Percentiles rank a stretch among this genome's conserved stretches.
Evolutionary conservation across 345 rosid species (phyloP).

Genomic region (Xanthoceras sorbifolium): DNA sequence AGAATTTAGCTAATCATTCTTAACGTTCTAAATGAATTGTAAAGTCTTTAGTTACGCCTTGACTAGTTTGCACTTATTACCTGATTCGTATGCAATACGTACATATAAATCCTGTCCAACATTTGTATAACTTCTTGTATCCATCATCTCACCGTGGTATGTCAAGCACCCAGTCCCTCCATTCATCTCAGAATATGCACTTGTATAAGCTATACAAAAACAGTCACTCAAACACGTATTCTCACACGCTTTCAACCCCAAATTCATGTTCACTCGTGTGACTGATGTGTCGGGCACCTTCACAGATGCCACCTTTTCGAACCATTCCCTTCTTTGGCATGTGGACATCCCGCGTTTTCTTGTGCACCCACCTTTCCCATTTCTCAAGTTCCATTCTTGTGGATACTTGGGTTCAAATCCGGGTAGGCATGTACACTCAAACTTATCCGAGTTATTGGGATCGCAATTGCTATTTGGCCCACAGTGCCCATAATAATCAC

Average conservation of each 20-base stretch:
- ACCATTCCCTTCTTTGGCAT: constrained; percentile 48
- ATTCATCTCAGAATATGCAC: constrained; percentile 36
- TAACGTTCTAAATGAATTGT: too few relatives aligned
- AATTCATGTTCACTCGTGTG: constrained; percentile 33
- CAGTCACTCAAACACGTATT: constrained; percentile 50
- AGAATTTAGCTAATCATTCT: too few relatives aligned
- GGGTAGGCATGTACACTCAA: constrained; percentile 56
- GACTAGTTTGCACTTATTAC: constrained; percentile 25
- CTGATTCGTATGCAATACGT: constrained; percentile 51
- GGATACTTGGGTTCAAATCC: constrained; percentile 60
- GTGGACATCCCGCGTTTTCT: constrained; percentile 26
- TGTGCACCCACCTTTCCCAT: constrained; percentile 47
- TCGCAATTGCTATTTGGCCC: constrained; percentile 53
- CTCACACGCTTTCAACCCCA: constrained; percentile 44
- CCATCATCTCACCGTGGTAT: constrained; percentile 52
- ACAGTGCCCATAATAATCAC: constrained; percentile 57
- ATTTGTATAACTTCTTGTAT: constrained; percentile 36
- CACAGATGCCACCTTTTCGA: constrained; percentile 39
- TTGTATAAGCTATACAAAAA: constrained; percentile 57
- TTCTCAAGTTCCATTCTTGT: constrained; percentile 46
- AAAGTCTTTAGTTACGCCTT: too few relatives aligned
- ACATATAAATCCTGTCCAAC: constrained; percentile 54
- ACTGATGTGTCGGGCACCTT: constrained; percentile 54
- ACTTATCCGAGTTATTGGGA: constrained; percentile 21
- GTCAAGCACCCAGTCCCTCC: constrained; percentile 57